Evolutionary conservation across 345 rosid genomes (phyloP), one percentile per base, ranked within the genome.

Genomic region (Triadica sebifera): DNA sequence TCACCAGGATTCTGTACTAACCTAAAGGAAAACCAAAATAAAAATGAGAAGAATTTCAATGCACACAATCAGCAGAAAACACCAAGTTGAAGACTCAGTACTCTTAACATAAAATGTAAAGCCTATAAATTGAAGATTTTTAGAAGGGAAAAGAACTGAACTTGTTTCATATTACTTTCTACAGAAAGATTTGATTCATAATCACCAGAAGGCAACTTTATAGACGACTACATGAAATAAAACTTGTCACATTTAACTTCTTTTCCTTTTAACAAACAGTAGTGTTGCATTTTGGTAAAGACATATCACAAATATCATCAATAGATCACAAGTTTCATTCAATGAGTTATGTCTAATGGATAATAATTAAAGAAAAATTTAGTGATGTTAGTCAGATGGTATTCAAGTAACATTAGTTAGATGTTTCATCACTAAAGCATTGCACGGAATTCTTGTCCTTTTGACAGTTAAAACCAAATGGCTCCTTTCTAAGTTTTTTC

Each of bases 1-100:
- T 96, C 99, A 84, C 99, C 99, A 68, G 97, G 98, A 84, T 89
- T 84, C 85, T 93, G 99, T 78, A 95, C 80, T 82, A 95, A 89
- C 93, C 99, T 96, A 79, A 78, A 80, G 64, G 69, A 72, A 77
- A 70, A 82, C 70, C 74, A 79, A 67, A 80, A 70, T 20, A 74
- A 52, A 34, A 45, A 73, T 71, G 62, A 65, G 78, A 62, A 78
- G 20, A 77, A 73, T 45, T 67, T 61, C 74, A 82, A 75, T 59
- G 20, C 15, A 17, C 4, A 9, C 72, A 16, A 41, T 73, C 71
- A 75, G 46, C 55, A 69, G 61, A 70, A n/a, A 72, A 74, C 57
- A 72, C 67, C 74, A 75, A 69, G 49, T 67, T 22, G 58, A 20
- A 51, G 66, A 67, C 66, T 67, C 63, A 70, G 61, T 25, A 64